Conservation (phyloP, 1,139 yeast genomes). For the Lodderomyces oxycetoniae region DNA sequence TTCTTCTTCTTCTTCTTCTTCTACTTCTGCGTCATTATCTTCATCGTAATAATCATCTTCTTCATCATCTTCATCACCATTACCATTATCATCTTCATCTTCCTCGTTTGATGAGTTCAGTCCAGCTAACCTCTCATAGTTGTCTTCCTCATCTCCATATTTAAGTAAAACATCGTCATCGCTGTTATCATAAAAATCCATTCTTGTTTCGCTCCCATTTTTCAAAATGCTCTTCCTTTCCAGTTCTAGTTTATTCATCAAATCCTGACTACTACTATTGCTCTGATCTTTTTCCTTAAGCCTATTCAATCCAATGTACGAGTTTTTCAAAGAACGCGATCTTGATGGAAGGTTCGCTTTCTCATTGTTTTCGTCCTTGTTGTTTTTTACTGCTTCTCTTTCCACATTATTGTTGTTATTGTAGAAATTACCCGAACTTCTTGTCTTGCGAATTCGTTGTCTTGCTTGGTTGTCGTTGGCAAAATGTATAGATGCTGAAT, state of each 20-base stretch:
- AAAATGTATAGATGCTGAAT: constrained; percentile 8
- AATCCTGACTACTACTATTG: constrained; percentile 4
- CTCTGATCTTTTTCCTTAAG: constrained; percentile 30
- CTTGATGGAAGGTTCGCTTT: constrained; percentile 36
- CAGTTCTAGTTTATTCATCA: constrained; percentile 8
- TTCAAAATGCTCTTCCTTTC: constrained; percentile 5
- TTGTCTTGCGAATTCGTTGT: constrained; percentile 27
- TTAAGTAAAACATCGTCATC: constrained; percentile 2
- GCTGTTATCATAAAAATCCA: constrained; percentile 3
- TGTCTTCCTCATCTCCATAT: constrained; percentile 5
- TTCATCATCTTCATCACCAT: constrained; percentile 5
- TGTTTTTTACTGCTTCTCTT: background rate
- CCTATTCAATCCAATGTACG: constrained; percentile 39
- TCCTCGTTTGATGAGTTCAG: constrained; percentile 4
- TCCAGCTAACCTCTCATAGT: constrained; percentile 5
- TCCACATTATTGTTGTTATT: constrained; percentile 1
- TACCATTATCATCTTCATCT: constrained; percentile 5
- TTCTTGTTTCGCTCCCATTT: background rate
- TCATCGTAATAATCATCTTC: constrained; percentile 6
- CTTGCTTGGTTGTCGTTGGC: background rate
- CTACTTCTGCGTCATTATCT: constrained; percentile 5
- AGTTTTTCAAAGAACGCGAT: constrained; percentile 27
- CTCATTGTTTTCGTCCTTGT: constrained; percentile 9
- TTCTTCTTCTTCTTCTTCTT: too few relatives aligned
- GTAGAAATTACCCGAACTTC: constrained; percentile 33